phyloP scores from a whole-genome alignment of 495 filamentous ascomycete species.

The Penicilliopsis zonata region DNA sequence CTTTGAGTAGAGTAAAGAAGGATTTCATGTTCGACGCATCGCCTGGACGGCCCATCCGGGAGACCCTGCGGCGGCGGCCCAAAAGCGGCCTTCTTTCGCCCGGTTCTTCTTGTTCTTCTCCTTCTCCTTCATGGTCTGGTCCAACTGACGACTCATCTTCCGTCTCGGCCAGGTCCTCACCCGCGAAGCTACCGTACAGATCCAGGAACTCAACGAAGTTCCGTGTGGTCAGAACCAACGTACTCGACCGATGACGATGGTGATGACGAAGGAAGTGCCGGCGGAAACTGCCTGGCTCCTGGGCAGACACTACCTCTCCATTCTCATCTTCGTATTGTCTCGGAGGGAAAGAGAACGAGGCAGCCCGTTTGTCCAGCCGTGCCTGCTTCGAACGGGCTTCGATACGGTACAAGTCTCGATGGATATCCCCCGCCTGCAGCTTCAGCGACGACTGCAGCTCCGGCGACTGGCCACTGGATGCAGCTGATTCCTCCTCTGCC shows the following conservation, averaged over 20 bases:
- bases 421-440: slow-evolving; percentile 56
- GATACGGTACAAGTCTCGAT: slow-evolving; percentile 55
- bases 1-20: slow-evolving; percentile 74
- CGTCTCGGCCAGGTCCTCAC: slow-evolving; percentile 55
- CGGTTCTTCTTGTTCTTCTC: slow-evolving; percentile 19
- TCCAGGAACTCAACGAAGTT: slow-evolving; percentile 55
- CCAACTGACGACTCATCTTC: slow-evolving; percentile 43
- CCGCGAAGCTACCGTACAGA: slow-evolving; percentile 59
- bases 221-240: slow-evolving; percentile 38
- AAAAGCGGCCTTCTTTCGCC: slow-evolving; percentile 40
- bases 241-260: slow-evolving; percentile 26
- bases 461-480: not conserved
- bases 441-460: slow-evolving; percentile 44
- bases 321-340: slow-evolving; percentile 27
- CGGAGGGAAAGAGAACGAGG: slow-evolving; percentile 39
- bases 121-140: slow-evolving; percentile 31
- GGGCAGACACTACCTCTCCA: slow-evolving; percentile 23
- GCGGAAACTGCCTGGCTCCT: slow-evolving; percentile 47
- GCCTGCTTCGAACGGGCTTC: slow-evolving; percentile 29
- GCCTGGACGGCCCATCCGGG: slow-evolving; percentile 29
- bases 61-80: slow-evolving; percentile 27
- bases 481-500: not conserved
- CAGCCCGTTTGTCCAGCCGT: slow-evolving; percentile 37
- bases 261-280: slow-evolving; percentile 44
- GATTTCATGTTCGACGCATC: slow-evolving; percentile 49